Conservation (phyloP, 352 stramenopile genomes). For the Chrysophaeum taylorii region DNA sequence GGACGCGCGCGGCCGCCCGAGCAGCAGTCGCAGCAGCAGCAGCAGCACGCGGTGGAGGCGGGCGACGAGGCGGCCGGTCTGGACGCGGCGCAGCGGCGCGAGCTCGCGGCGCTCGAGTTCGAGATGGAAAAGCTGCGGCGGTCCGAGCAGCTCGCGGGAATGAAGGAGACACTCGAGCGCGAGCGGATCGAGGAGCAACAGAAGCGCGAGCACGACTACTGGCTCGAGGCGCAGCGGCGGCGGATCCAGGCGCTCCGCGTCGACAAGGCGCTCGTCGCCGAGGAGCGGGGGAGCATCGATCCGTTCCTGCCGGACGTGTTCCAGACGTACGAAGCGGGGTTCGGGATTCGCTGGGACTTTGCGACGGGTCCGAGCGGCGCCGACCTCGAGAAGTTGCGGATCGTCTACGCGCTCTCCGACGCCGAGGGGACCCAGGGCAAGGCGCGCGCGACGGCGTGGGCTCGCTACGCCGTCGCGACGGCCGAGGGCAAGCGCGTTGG, state of each 20-base stretch:
- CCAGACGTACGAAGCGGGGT: neutral
- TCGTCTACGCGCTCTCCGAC: conserved; percentile 12
- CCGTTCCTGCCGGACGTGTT: neutral
- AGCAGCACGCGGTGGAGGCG: neutral
- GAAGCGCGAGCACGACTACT: conserved; percentile 1
- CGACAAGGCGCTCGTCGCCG: neutral
- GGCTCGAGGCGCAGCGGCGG: conserved; percentile 1
- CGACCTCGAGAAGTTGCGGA: no score
- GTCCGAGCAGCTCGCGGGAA: neutral
- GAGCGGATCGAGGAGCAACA: neutral
- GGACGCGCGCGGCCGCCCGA: no score
- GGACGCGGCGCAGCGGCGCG: neutral
- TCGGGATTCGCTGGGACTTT: neutral
- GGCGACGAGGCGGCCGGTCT: neutral
- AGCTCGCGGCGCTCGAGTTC: neutral
- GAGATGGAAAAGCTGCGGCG: neutral
- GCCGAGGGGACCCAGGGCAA: neutral
- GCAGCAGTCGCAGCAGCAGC: neutral
- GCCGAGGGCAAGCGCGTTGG: no score
- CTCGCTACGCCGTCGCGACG: no score
- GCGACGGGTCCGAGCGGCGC: no score
- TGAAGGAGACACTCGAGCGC: neutral
- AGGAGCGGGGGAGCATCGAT: neutral
- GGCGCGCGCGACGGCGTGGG: neutral
- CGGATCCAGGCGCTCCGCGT: conserved; percentile 1